A percentile compares a stretch with the other conserved stretches of the same genome.
Conservation (phyloP, 2,329 filamentous ascomycete species). For the Fusarium acutatum region DNA sequence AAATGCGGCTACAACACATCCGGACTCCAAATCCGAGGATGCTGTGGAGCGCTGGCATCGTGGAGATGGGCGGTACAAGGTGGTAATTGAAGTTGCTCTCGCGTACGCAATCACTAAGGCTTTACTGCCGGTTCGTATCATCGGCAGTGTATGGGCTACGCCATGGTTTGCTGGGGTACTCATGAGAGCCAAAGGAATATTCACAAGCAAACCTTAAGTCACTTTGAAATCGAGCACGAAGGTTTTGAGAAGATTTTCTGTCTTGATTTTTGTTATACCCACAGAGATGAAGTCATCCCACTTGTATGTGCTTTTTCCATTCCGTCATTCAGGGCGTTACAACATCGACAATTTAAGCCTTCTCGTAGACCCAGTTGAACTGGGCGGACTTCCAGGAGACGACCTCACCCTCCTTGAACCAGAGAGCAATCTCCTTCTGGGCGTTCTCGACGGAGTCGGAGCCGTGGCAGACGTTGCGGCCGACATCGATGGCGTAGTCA, state of each 20-base stretch:
- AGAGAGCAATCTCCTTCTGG: constrained; percentile 99
- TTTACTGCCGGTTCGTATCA: constrained; percentile 78
- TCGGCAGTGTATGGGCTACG: constrained; percentile 84
- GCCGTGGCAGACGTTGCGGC: constrained; percentile 99
- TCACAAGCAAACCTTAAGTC: constrained; percentile 43
- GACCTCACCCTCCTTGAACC: constrained; percentile 93
- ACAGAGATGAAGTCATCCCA: constrained; percentile 36
- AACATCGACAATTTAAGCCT: constrained; percentile 59
- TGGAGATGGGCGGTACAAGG: constrained; percentile 59
- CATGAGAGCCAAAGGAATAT: constrained; percentile 50
- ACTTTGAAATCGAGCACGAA: constrained; percentile 3
- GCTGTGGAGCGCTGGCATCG: constrained; percentile 49
- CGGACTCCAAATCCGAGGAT: constrained; percentile 37
- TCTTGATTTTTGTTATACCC: constrained; percentile 38
- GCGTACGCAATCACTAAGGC: constrained; percentile 93
- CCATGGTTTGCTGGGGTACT: constrained; percentile 86
- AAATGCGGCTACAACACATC: neutral
- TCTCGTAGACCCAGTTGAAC: constrained; percentile 98
- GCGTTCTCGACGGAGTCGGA: constrained; percentile 98
- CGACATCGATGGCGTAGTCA: constrained; percentile 81
- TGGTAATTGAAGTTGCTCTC: constrained; percentile 78
- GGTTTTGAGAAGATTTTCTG: constrained; percentile 33
- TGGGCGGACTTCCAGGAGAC: constrained; percentile 84
- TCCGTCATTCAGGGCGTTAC: constrained; percentile 34
- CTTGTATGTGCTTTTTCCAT: constrained; percentile 36